phyloP scores from a whole-genome alignment of 2,329 filamentous ascomycete genomes.

The Trichoderma sp. region DNA sequence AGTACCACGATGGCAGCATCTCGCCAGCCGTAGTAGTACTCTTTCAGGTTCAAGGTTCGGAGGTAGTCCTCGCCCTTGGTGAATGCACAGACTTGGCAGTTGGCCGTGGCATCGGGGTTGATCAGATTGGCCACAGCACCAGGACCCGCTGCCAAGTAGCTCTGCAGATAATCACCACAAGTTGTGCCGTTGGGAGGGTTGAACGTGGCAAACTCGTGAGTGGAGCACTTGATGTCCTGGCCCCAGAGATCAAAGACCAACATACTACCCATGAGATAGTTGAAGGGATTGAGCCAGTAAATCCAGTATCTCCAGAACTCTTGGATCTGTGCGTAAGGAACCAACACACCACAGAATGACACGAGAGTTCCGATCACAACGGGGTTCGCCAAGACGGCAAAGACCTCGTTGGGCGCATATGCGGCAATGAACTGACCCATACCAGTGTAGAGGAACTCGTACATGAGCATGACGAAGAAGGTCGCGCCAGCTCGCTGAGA shows the following conservation, averaged over 20 bases:
- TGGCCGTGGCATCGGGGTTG: slow-evolving; percentile 58
- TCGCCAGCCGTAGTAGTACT: slow-evolving; percentile 67
- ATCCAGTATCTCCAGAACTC: slow-evolving; percentile 70
- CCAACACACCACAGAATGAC: slow-evolving; percentile 73
- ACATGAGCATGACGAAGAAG: slow-evolving; percentile 58
- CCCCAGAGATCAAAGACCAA: slow-evolving; percentile 54
- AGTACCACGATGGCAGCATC: slow-evolving; percentile 61
- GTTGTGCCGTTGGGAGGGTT: slow-evolving; percentile 53
- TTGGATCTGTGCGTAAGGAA: slow-evolving; percentile 64
- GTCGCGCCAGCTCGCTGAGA: slow-evolving; percentile 51
- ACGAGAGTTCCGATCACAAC: slow-evolving; percentile 60
- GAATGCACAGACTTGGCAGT: slow-evolving; percentile 65
- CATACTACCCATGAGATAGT: slow-evolving; percentile 60
- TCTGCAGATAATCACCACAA: slow-evolving; percentile 58
- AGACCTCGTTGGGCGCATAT: slow-evolving; percentile 62
- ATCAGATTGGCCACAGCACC: slow-evolving; percentile 53
- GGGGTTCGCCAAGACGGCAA: slow-evolving; percentile 59
- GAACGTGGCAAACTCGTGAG: slow-evolving; percentile 53
- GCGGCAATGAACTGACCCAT: slow-evolving; percentile 66
- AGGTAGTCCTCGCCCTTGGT: slow-evolving; percentile 60
- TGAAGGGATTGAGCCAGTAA: slow-evolving; percentile 63
- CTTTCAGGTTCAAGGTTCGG: slow-evolving; percentile 56
- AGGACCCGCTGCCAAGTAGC: slow-evolving; percentile 48
- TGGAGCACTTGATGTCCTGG: slow-evolving; percentile 46
- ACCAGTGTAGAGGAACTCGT: slow-evolving; percentile 61